These are phyloP conservation scores for Termitomyces sp. DNA, from an alignment of 768 basidiomycete species.

Conservation along the genomic window DNA sequence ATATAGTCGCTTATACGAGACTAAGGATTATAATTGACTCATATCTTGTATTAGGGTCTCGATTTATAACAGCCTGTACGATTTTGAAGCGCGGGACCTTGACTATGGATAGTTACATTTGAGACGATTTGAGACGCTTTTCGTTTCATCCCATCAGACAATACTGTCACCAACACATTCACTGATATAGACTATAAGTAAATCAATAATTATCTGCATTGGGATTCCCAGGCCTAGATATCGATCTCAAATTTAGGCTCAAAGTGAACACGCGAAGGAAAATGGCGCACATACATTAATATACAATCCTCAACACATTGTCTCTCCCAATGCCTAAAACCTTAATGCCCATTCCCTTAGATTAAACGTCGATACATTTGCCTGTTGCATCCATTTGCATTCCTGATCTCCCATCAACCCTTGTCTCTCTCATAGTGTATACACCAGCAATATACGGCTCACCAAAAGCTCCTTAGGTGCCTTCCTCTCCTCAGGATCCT, in stretches of 20 bases:
- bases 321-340: slow-evolving; percentile 31
- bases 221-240: background rate
- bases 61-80: too few relatives aligned
- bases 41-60: too few relatives aligned
- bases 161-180: background rate
- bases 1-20: too few relatives aligned
- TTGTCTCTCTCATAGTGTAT: background rate
- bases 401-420: background rate
- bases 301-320: background rate
- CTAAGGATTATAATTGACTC: too few relatives aligned
- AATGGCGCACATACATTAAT: background rate
- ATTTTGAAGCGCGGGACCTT: background rate
- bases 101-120: background rate
- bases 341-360: slow-evolving; percentile 76
- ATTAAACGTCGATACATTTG: slow-evolving; percentile 54
- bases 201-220: background rate
- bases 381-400: slow-evolving; percentile 55
- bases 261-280: background rate
- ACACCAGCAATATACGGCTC: slow-evolving; percentile 14
- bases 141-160: background rate
- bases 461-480: slow-evolving; percentile 85
- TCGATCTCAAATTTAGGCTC: background rate
- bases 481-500: slow-evolving; percentile 77
- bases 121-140: background rate
- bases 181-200: background rate